Evolutionary conservation across 805 yeast species (phyloP), one percentile per base, ranked within the genome.

Genomic region (Cyberlindnera mrakii): DNA sequence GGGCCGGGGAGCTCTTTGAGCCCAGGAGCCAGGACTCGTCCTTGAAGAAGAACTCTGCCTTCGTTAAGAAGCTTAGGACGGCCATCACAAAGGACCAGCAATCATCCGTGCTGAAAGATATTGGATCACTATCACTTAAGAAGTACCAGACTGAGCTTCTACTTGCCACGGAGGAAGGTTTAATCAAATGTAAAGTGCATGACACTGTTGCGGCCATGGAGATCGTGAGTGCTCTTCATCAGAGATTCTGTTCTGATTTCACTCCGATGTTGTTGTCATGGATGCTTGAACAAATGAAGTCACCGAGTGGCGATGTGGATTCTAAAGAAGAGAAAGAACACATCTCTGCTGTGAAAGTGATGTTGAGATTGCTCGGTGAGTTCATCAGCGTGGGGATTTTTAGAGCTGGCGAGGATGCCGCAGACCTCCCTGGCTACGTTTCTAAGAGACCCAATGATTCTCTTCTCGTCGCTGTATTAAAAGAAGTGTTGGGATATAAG

Each of bases 31-130:
- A 80, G 9, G 96, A 89, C 57, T 68, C 95, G 0, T 82, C 90
- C 44, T 67, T 89, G 50, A 89, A 89, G 67, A 85, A 82, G 59
- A 86, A 90, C 57, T 78, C 87, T 4, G 83, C 88, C 0, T 85
- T 86, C 55, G 80, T 88, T 40, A 84, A 81, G 58, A 83, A 82
- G 52, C 57, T 89, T 40, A 73, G 80, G 49, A 67, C 74, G 3
- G 68, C 80, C 2, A 60, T 88, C 19, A 73, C 67, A 32, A 71
- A 70, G 33, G 90, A 82, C 6, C 71, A 71, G 33, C 61, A 62
- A 43, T 51, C 58, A 1, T 57, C 71, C 7, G 61, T 85, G 2
- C 45, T 86, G 32, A 74, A 77, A 41, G 96, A 87, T 45, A 70
- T 89, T 35, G 55, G 64, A 3, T 68, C 79, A 9, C 64, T 84